Evolutionary conservation across 179 eudicot species (phyloP), one percentile per base, ranked within the genome.

Genomic region (Gypsophila paniculata): DNA sequence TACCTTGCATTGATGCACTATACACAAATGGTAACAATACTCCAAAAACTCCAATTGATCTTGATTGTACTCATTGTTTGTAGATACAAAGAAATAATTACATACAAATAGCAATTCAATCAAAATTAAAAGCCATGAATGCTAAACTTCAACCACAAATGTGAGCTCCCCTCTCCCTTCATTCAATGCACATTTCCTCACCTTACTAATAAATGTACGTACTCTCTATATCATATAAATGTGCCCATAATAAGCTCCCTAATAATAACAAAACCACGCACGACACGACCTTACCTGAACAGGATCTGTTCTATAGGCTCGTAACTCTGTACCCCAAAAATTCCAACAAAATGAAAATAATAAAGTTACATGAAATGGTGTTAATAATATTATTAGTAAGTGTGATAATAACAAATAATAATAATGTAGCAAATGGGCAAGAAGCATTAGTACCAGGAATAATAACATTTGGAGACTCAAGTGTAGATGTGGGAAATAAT

Each of bases 401-500:
- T 49, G 34, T 78, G 57, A 17, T 74, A 13, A 13, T 74, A 58
- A 79, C 58, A 69, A 25, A 65, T 69, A 78, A 77, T n/a, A n/a
- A n/a, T 18, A 15, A 76, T 11, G 51, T 74, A 54, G 65, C 72
- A 22, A 23, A 77, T 75, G 89, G 81, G 65, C 95, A 91, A 68
- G 83, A 79, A 2, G 59, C 84, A 6, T 76, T 91, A 46, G 91
- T 87, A n/a, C 96, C 96, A 12, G 94, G 94, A 19, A 73, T 91
- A 5, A 75, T 87, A 75, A 74, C 90, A 74, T 93, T 93, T 78
- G 98, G 98, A 0, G 98, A 93, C 76, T 93, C 98, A 1, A 72
- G 81, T 0, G 87, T 82, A 6, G 98, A 93, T 82, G 96, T 82
- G 6, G 98, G 98, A 13, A 93, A 93, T 76, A 93, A 93, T 85